Evolutionary conservation across 306 rosid species (phyloP).

Genomic region (Ceratonia siliqua): DNA sequence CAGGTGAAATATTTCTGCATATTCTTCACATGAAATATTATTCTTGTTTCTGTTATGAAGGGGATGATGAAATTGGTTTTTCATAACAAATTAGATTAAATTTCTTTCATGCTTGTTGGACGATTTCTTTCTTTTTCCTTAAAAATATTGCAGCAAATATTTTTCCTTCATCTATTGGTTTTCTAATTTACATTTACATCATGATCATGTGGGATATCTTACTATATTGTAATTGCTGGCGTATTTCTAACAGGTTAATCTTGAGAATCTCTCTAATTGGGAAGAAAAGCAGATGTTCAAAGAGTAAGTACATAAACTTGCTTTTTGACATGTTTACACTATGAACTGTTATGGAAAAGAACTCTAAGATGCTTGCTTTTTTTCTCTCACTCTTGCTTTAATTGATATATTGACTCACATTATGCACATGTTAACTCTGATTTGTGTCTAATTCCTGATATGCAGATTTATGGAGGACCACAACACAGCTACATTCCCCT

Average conservation of each 20-base stretch:
- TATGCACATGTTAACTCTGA: background rate
- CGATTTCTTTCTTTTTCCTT: background rate
- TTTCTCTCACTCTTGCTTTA: slow-evolving; percentile 13
- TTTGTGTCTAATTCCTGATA: slow-evolving; percentile 16
- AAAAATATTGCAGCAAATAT: background rate
- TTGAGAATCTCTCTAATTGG: slow-evolving; percentile 91
- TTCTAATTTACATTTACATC: background rate
- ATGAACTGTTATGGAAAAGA: background rate
- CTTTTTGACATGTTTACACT: slow-evolving; percentile 10
- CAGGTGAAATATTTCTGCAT: background rate
- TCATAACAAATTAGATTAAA: background rate
- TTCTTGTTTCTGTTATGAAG: background rate
- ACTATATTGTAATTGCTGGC: slow-evolving; percentile 21
- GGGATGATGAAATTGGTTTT: background rate
- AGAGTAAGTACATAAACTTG: slow-evolving; percentile 54
- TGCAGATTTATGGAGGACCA: slow-evolving; percentile 99
- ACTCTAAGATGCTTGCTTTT: background rate
- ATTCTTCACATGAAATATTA: background rate
- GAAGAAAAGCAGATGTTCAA: slow-evolving; percentile 98
- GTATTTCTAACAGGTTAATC: slow-evolving; percentile 65
- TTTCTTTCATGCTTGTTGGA: slow-evolving; percentile 18
- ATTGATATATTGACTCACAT: background rate
- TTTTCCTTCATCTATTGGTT: background rate
- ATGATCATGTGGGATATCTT: background rate
- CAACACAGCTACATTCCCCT: slow-evolving; percentile 95